Base-by-base conservation (phyloP, 2,329 filamentous ascomycete species). In the Hypomyces rosellus region DNA sequence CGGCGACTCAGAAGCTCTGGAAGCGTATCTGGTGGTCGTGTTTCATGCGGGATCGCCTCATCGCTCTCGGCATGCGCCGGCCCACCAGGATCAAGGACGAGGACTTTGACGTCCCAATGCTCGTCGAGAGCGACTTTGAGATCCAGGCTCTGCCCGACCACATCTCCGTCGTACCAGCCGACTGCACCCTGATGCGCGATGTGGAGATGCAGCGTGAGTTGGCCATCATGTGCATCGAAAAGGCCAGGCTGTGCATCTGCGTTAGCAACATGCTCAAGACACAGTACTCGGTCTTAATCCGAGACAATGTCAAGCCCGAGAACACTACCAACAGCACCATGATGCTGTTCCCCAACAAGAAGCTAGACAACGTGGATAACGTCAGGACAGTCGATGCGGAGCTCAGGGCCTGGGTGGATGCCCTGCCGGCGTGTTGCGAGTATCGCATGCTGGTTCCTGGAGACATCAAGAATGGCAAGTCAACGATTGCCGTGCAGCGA, bases 1-100 rank as follows among this genome's bases (percentile, higher is more conserved):
- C 73, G 3, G 77, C 81, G 48, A 86, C 88, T 61, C 87, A 90
- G 63, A 88, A 84, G 61, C 73, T 96, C 46, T 95, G 91, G 88
- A 96, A 95, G 71, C 80, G 91, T 48, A 93, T 96, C 59, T 97
- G 92, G 92, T 97, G 92, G 92, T 95, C 88, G 33, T 95, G 89
- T 56, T 96, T 95, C 63, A 96, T 96, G 82, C 85, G 91, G 49
- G 92, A 97, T 68, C 86, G 91, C 45, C 77, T 96, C 39, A 90
- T 96, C 55, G 92, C 92, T 2, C 74, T 97, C 12, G 92, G 92
- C 50, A 96, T 96, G 91, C 82, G 92, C 50, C 82, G 92, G 48
- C 91, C 91, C 4, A 96, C 90, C 37, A 80, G 91, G 48, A 95
- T 96, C 68, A 95, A 95, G 74, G 85, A 90, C 53, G 88, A 93